phyloP scores from a whole-genome alignment of 768 basidiomycete genomes.

The Leccinum sublutescens region DNA sequence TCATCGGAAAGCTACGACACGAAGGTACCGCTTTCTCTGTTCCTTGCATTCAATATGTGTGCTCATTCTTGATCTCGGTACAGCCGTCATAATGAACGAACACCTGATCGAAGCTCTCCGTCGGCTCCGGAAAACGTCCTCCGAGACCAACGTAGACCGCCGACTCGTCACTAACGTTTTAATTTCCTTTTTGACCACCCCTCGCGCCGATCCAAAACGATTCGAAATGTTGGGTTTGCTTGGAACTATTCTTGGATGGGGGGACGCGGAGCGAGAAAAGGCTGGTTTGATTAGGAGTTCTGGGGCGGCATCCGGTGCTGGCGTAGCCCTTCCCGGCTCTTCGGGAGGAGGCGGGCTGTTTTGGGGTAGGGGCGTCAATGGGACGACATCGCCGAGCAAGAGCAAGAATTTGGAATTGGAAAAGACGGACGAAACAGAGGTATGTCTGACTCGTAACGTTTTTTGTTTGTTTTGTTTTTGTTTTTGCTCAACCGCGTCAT shows the following conservation, averaged over 20 bases:
- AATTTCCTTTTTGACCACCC: constrained; percentile 84
- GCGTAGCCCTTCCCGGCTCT: constrained; percentile 19
- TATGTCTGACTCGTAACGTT: constrained; percentile 22
- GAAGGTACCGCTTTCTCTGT: constrained; percentile 62
- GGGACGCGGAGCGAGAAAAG: constrained; percentile 85
- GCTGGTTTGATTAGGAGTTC: constrained; percentile 53
- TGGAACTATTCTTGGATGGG: constrained; percentile 89
- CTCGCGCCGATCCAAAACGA: constrained; percentile 88
- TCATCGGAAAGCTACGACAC: constrained; percentile 93
- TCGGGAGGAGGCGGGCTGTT: constrained; percentile 21
- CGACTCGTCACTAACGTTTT: constrained; percentile 94
- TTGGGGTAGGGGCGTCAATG: constrained; percentile 24
- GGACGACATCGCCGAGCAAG: constrained; percentile 29
- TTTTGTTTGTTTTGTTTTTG: neutral
- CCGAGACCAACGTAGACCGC: constrained; percentile 86
- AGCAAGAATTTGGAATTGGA: constrained; percentile 56
- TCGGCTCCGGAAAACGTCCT: constrained; percentile 79
- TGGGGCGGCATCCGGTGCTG: constrained; percentile 53
- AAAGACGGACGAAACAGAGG: constrained; percentile 85
- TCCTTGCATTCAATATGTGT: constrained; percentile 4
- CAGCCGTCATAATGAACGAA: constrained; percentile 96
- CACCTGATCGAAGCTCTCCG: constrained; percentile 98
- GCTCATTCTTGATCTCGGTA: neutral
- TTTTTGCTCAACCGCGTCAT: constrained; percentile 2
- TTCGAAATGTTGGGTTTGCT: constrained; percentile 95